phyloP scores from a whole-genome alignment of 768 basidiomycete genomes.

The Tylopilus felleus region DNA sequence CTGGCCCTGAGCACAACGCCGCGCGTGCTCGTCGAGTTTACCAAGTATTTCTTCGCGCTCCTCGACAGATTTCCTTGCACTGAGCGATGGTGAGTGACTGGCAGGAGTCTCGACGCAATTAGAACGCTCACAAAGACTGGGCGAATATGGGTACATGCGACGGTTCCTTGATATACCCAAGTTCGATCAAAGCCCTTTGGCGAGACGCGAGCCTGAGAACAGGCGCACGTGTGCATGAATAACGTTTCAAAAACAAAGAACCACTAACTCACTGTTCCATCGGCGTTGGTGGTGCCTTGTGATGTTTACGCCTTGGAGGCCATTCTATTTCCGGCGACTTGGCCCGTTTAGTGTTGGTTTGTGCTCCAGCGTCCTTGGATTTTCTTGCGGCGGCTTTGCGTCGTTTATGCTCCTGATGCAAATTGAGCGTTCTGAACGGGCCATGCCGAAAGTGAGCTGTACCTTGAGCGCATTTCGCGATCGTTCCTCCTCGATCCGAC shows the following conservation, averaged over 20 bases:
- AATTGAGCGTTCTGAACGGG: conserved; percentile 3
- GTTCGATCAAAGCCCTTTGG: conserved; percentile 57
- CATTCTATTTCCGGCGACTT: conserved; percentile 45
- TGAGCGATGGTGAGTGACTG: conserved; percentile 19
- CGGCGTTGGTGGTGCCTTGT: conserved; percentile 44
- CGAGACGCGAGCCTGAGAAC: conserved; percentile 48
- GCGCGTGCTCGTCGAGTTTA: conserved; percentile 37
- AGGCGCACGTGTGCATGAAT: background rate
- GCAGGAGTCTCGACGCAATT: background rate
- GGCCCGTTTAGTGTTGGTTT: conserved; percentile 12
- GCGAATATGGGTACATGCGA: conserved; percentile 58
- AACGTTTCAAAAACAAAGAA: background rate
- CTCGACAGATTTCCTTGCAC: conserved; percentile 39
- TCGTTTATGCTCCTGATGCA: conserved; percentile 26
- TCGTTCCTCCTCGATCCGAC: conserved; percentile 63
- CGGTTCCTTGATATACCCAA: conserved; percentile 54
- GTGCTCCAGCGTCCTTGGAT: conserved; percentile 11
- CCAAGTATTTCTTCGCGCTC: conserved; percentile 42
- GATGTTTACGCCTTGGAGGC: conserved; percentile 65
- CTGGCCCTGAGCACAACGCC: conserved; percentile 1
- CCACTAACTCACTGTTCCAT: conserved; percentile 46
- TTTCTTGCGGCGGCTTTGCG: conserved; percentile 23
- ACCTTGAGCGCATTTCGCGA: conserved; percentile 54
- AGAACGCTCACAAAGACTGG: conserved; percentile 54
- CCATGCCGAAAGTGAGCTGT: conserved; percentile 2